Base-by-base conservation (phyloP, 345 rosid genomes). In the Pistacia vera region DNA sequence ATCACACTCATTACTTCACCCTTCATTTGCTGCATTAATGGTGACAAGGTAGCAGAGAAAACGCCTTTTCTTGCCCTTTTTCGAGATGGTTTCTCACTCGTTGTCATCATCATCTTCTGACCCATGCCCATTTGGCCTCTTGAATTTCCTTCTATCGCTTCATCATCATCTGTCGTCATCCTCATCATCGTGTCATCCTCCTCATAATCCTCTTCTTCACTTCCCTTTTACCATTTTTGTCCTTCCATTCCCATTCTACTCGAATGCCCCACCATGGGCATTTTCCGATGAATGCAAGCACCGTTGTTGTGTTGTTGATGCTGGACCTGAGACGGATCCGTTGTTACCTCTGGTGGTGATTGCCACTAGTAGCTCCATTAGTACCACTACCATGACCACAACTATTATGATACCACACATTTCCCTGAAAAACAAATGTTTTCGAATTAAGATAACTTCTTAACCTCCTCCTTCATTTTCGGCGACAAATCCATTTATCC, bases 321-420 rank as follows among this genome's bases (percentile, higher is more conserved):
- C 56, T 80, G 88, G 44, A 66, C 36, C 52, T 73, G 89, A 25
- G 83, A 69, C 8, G 78, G 83, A 20, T 85, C 89, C 16, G 72
- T 72, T 3, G 81, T 74, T 44, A 73, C 66, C 69, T 86, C 89
- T 0, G 88, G 77, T 1, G 90, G 51, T 79, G 89, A 62, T 72
- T 83, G 14, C 78, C 75, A 69, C 77, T 85, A 1, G 75, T 57
- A 44, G 72, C 73, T 58, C 81, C 84, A 4, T 71, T n/a, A 12
- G 71, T 80, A 49, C 54, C 54, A 9, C 79, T 35, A 25, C 75
- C 88, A 83, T 93, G 97, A 46, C 89, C 90, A 68, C 97, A 96
- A 66, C 95, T 94, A 73, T 80, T 93, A 63, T 96, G 99, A 51
- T 96, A 96, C 78, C 97, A 81, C 99, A 96, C 99, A 96, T 96